Evolutionary conservation across 441 rosid species (phyloP).

Genomic region (Adansonia gregorii): DNA sequence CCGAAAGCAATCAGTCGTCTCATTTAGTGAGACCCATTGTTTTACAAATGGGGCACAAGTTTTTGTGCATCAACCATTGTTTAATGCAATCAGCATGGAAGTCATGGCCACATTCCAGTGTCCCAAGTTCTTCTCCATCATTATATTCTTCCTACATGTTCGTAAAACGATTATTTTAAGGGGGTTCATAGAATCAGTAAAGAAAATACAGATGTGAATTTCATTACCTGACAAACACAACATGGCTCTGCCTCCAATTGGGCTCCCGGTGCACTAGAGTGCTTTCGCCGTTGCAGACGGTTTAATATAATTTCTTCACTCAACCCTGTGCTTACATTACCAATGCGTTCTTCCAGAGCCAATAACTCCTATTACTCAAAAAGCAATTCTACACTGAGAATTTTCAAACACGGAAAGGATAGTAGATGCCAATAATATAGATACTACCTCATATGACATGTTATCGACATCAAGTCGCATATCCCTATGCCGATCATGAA

Average conservation of each 20-base stretch:
- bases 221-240: constrained; percentile 17
- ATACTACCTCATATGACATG: constrained; percentile 17
- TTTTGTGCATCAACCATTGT: constrained; percentile 14
- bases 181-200: neutral
- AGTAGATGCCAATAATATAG: neutral
- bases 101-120: constrained; percentile 12
- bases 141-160: constrained; percentile 6
- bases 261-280: constrained; percentile 11
- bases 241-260: constrained; percentile 8
- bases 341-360: constrained; percentile 14
- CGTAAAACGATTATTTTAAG: neutral
- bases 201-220: neutral
- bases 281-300: neutral
- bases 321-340: constrained; percentile 12
- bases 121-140: constrained; percentile 11
- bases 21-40: constrained; percentile 5
- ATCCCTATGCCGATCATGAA: constrained; percentile 13
- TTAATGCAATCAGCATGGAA: constrained; percentile 16
- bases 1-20: neutral
- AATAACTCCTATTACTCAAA: constrained; percentile 15
- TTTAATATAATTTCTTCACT: constrained; percentile 13
- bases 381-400: neutral
- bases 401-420: neutral
- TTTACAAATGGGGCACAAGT: constrained; percentile 12
- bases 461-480: constrained; percentile 16